These are phyloP conservation scores for Hypoxylon sp. DNA, from an alignment of 2,329 filamentous ascomycete genomes.

Conservation along the genomic window DNA sequence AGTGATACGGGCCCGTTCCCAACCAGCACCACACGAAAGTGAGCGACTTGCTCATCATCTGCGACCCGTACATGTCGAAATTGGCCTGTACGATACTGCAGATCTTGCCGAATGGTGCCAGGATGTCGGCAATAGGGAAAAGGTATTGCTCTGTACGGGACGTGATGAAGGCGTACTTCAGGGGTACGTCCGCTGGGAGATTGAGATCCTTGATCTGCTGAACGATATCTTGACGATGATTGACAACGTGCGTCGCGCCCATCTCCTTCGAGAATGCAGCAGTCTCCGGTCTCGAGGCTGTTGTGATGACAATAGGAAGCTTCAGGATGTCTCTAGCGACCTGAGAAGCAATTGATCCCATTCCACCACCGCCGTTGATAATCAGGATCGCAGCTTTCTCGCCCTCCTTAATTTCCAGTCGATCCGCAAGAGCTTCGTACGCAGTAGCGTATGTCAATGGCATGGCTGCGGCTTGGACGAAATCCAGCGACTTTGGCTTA, in stretches of 20 bases:
- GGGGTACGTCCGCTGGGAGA: slow-evolving; percentile 53
- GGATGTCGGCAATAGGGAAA: slow-evolving; percentile 56
- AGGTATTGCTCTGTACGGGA: slow-evolving; percentile 60
- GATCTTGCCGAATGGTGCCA: slow-evolving; percentile 61
- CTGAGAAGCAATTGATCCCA: slow-evolving; percentile 62
- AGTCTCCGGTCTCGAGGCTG: slow-evolving; percentile 60
- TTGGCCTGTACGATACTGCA: slow-evolving; percentile 62
- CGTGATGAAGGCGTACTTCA: slow-evolving; percentile 62
- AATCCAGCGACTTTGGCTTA: slow-evolving; percentile 59
- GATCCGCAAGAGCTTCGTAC: slow-evolving; percentile 60
- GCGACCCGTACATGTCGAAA: slow-evolving; percentile 61
- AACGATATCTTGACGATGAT: slow-evolving; percentile 59
- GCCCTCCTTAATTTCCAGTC: slow-evolving; percentile 50
- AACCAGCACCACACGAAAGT: slow-evolving; percentile 61
- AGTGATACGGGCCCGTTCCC: slow-evolving; percentile 59
- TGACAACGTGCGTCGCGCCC: slow-evolving; percentile 61
- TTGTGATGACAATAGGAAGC: slow-evolving; percentile 61
- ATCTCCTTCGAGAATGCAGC: slow-evolving; percentile 57
- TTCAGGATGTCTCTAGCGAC: slow-evolving; percentile 59
- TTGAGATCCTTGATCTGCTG: slow-evolving; percentile 56
- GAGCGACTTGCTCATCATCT: slow-evolving; percentile 63
- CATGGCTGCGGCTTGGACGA: slow-evolving; percentile 60
- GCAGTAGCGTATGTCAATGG: slow-evolving; percentile 62
- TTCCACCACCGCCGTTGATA: slow-evolving; percentile 63
- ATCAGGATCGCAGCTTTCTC: slow-evolving; percentile 61